A percentile compares a stretch with the other conserved stretches of the same genome.
These are phyloP conservation scores for Chlorociboria aeruginascens DNA, from an alignment of 495 filamentous ascomycete genomes.

Conservation along the genomic window DNA sequence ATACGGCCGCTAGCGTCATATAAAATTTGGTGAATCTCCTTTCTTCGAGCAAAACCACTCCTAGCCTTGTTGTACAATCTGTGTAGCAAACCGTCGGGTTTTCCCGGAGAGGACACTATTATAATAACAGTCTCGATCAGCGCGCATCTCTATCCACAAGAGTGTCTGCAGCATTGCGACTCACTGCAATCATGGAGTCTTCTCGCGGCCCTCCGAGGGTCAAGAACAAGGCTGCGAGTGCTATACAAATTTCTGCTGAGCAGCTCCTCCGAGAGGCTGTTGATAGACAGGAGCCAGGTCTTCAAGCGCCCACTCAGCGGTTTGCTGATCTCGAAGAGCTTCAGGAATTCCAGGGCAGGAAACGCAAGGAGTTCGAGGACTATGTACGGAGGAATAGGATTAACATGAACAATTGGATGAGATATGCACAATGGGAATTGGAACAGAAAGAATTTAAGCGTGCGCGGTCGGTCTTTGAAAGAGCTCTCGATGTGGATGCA, in stretches of 20 bases:
- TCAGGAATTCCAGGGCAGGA: conserved; percentile 92
- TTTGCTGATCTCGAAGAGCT: conserved; percentile 97
- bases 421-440: conserved; percentile 93
- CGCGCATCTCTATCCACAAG: background rate
- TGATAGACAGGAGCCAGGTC: conserved; percentile 81
- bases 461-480: conserved; percentile 91
- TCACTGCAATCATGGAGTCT: conserved; percentile 59
- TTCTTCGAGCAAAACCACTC: background rate
- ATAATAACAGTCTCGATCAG: too few species aligned
- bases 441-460: conserved; percentile 98
- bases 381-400: conserved; percentile 92
- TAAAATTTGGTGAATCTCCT: background rate
- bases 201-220: conserved; percentile 90
- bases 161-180: background rate
- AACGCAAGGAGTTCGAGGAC: conserved; percentile 93
- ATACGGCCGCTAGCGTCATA: conserved; percentile 5
- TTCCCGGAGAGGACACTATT: too few species aligned
- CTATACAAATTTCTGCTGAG: conserved; percentile 86
- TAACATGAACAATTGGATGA: conserved; percentile 98
- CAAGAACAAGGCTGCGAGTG: conserved; percentile 90
- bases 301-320: conserved; percentile 85
- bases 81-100: too few species aligned
- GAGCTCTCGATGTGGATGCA: conserved; percentile 83
- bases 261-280: conserved; percentile 97
- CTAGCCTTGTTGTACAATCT: too few species aligned